phyloP scores from a whole-genome alignment of 164 flowering plant species.

The Magnolia changhungtana region DNA sequence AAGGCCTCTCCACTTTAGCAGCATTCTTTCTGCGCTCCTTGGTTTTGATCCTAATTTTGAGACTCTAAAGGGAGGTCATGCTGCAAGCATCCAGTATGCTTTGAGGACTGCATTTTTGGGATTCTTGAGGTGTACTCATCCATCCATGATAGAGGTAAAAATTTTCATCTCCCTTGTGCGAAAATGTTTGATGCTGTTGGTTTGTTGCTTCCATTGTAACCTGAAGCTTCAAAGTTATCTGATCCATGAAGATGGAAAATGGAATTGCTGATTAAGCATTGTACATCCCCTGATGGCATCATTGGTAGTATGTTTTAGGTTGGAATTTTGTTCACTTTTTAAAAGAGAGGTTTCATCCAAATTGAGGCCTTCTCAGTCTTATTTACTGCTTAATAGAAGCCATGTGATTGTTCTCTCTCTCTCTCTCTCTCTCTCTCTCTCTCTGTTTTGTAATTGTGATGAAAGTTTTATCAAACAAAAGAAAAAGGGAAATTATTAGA shows the following conservation, averaged over 20 bases:
- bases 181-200: not conserved
- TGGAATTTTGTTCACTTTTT: too few species aligned
- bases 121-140: conserved; percentile 75
- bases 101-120: conserved; percentile 88
- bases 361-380: too few species aligned
- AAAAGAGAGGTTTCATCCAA: too few species aligned
- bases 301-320: too few species aligned
- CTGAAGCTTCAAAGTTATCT: not conserved
- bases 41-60: conserved; percentile 64
- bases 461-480: too few species aligned
- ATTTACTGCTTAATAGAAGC: too few species aligned
- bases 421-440: too few species aligned
- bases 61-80: conserved; percentile 54
- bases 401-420: too few species aligned
- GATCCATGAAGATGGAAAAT: not conserved
- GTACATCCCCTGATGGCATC: too few species aligned
- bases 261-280: too few species aligned
- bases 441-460: too few species aligned
- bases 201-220: not conserved
- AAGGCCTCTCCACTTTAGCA: conserved; percentile 60
- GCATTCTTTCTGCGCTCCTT: conserved; percentile 58
- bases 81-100: conserved; percentile 76
- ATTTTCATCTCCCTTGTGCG: not conserved
- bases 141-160: conserved; percentile 67
- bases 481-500: too few species aligned